Conservation (phyloP, 768 basidiomycete species). For the Leucogyrophana mollusca region DNA sequence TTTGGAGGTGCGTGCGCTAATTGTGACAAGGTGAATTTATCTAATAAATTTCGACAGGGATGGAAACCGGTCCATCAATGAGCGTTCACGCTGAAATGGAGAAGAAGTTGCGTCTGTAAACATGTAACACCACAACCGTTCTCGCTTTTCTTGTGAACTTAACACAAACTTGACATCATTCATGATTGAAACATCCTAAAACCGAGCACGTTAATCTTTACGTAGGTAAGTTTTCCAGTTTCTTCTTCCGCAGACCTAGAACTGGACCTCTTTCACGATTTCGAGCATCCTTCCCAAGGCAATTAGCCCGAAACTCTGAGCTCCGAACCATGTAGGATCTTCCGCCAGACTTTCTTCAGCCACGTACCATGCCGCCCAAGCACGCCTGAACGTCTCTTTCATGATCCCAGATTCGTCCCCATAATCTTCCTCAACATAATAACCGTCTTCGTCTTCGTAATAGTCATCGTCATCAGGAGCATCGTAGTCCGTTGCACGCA, state of each 20-base stretch:
- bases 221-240: too few relatives aligned
- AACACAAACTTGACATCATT: too few relatives aligned
- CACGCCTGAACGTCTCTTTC: slow-evolving; percentile 33
- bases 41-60: slow-evolving; percentile 37
- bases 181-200: too few relatives aligned
- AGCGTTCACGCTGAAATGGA: slow-evolving; percentile 70
- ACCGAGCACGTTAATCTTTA: too few relatives aligned
- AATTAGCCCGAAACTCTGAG: slow-evolving; percentile 45
- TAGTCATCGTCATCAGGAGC: slow-evolving; percentile 27
- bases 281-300: slow-evolving; percentile 44
- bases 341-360: slow-evolving; percentile 28
- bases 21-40: not conserved
- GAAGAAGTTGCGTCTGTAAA: slow-evolving; percentile 50
- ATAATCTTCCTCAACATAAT: slow-evolving; percentile 26
- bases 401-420: slow-evolving; percentile 27
- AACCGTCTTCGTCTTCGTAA: slow-evolving; percentile 21
- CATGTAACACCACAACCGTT: too few relatives aligned
- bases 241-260: too few relatives aligned
- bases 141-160: too few relatives aligned
- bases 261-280: slow-evolving; percentile 30
- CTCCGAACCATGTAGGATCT: slow-evolving; percentile 32
- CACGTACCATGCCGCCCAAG: slow-evolving; percentile 45
- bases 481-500: slow-evolving; percentile 15
- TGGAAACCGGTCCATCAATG: slow-evolving; percentile 47
- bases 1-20: slow-evolving; percentile 59